These are phyloP conservation scores for Sugiyamaella lignohabitans DNA, from an alignment of 805 yeast genomes.

Conservation along the genomic window DNA sequence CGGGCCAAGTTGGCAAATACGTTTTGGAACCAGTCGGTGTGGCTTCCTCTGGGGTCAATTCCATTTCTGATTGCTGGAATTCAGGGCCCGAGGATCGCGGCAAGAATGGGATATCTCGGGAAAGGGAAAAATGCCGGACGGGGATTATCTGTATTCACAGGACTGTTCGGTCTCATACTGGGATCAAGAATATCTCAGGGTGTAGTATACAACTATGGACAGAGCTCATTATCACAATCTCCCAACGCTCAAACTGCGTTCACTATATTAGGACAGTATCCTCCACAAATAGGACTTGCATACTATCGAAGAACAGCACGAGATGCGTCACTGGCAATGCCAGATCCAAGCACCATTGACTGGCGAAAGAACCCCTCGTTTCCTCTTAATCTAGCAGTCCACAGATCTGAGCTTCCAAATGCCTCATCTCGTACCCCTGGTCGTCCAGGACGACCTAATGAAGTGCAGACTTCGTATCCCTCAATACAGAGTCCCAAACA, in stretches of 20 bases:
- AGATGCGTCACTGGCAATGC: slow-evolving; percentile 16
- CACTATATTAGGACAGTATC: slow-evolving; percentile 12
- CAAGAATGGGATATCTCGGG: slow-evolving; percentile 8
- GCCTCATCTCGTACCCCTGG: neutral
- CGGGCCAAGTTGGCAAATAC: slow-evolving; percentile 10
- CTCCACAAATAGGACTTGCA: slow-evolving; percentile 20
- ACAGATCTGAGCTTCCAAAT: neutral
- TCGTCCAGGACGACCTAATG: neutral
- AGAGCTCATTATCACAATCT: slow-evolving; percentile 2
- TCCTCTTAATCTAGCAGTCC: slow-evolving; percentile 16
- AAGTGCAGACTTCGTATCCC: neutral
- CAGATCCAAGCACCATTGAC: slow-evolving; percentile 19
- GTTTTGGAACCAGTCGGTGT: slow-evolving; percentile 12
- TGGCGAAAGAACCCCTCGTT: slow-evolving; percentile 18
- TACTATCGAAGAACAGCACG: slow-evolving; percentile 17
- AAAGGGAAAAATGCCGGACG: slow-evolving; percentile 11
- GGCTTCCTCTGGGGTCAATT: slow-evolving; percentile 14
- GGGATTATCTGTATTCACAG: slow-evolving; percentile 13
- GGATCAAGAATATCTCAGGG: slow-evolving; percentile 15
- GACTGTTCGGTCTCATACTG: slow-evolving; percentile 13
- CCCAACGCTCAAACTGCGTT: slow-evolving; percentile 10
- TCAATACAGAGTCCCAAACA: neutral
- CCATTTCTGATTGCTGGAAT: slow-evolving; percentile 15
- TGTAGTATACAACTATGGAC: slow-evolving; percentile 9
- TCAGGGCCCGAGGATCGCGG: slow-evolving; percentile 11